These are phyloP conservation scores for Caloboletus firmus DNA, from an alignment of 1,284 basidiomycete genomes.

Conservation along the genomic window DNA sequence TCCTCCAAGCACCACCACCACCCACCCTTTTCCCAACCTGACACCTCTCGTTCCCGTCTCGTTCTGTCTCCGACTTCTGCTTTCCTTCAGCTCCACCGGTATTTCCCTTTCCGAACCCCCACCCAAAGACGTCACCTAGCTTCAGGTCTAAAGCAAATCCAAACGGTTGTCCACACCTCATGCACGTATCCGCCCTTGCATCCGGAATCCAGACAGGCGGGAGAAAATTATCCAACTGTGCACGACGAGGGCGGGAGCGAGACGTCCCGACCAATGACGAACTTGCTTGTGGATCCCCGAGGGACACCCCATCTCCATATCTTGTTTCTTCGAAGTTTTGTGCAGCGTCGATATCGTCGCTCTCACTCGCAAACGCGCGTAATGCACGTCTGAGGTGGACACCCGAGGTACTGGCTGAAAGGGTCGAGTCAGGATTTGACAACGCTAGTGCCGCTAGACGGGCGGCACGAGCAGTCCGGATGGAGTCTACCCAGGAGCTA, in stretches of 20 bases:
- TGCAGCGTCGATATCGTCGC: conserved; percentile 14
- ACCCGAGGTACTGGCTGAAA: conserved; percentile 73
- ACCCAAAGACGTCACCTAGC: conserved; percentile 31
- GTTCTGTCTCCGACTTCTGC: conserved; percentile 12
- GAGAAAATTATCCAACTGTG: conserved; percentile 75
- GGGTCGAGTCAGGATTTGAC: conserved; percentile 73
- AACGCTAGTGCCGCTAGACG: conserved; percentile 65
- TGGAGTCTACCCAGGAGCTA: conserved; percentile 60
- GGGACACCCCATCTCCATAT: conserved; percentile 19
- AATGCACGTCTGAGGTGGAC: conserved; percentile 69
- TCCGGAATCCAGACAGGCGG: conserved; percentile 94
- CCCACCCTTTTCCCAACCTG: conserved; percentile 16
- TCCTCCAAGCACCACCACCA: conserved; percentile 46
- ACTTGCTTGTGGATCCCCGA: conserved; percentile 25
- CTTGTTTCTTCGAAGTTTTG: conserved; percentile 19
- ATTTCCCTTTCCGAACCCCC: conserved; percentile 25
- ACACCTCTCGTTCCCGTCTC: conserved; percentile 6
- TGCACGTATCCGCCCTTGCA: conserved; percentile 75
- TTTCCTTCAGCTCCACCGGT: conserved; percentile 11
- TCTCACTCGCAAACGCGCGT: conserved; percentile 56
- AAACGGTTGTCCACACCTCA: conserved; percentile 78
- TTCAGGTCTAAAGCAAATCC: conserved; percentile 52
- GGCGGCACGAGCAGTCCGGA: conserved; percentile 72
- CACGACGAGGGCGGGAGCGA: conserved; percentile 22
- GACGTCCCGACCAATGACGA: background rate